Percentiles rank a stretch among this genome's conserved stretches.
phyloP scores from a whole-genome alignment of 2,329 filamentous ascomycete genomes.

The Neopestalotiopsis clavispora region DNA sequence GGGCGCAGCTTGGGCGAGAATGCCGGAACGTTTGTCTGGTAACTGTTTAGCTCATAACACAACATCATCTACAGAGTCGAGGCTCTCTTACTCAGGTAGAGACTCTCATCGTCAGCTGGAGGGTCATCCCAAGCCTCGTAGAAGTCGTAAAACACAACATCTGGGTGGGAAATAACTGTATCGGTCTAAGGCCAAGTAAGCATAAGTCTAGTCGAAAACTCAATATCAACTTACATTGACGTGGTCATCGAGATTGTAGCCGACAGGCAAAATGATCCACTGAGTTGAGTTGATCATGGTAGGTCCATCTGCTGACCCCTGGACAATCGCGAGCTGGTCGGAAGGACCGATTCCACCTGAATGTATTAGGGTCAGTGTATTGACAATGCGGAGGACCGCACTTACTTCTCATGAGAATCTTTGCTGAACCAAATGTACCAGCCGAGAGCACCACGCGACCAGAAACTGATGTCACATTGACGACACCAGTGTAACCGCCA shows the following conservation, averaged over 20 bases:
- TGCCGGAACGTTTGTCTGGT: slow-evolving; percentile 54
- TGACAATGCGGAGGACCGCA: slow-evolving; percentile 58
- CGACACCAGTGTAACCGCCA: slow-evolving; percentile 61
- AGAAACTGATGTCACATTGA: slow-evolving; percentile 62
- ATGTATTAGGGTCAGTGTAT: not conserved
- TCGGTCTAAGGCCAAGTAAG: slow-evolving; percentile 42
- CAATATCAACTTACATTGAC: slow-evolving; percentile 39
- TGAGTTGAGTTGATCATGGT: slow-evolving; percentile 54
- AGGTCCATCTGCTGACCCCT: slow-evolving; percentile 52
- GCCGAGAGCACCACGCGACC: slow-evolving; percentile 73
- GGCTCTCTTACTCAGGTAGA: slow-evolving; percentile 47
- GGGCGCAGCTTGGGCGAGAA: slow-evolving; percentile 67
- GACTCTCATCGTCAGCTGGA: slow-evolving; percentile 44
- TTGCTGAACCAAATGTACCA: slow-evolving; percentile 71
- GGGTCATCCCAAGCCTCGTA: slow-evolving; percentile 63
- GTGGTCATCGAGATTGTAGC: slow-evolving; percentile 64
- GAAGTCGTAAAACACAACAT: slow-evolving; percentile 67
- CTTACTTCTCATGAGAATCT: slow-evolving; percentile 68
- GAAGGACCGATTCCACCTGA: slow-evolving; percentile 67
- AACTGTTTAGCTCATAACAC: slow-evolving; percentile 20
- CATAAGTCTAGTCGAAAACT: not conserved
- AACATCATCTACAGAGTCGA: not conserved
- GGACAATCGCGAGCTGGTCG: slow-evolving; percentile 61
- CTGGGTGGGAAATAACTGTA: slow-evolving; percentile 48
- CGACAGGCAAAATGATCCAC: slow-evolving; percentile 65